phyloP scores from a whole-genome alignment of 352 stramenopile genomes.

The Globisporangium abappressorium region DNA sequence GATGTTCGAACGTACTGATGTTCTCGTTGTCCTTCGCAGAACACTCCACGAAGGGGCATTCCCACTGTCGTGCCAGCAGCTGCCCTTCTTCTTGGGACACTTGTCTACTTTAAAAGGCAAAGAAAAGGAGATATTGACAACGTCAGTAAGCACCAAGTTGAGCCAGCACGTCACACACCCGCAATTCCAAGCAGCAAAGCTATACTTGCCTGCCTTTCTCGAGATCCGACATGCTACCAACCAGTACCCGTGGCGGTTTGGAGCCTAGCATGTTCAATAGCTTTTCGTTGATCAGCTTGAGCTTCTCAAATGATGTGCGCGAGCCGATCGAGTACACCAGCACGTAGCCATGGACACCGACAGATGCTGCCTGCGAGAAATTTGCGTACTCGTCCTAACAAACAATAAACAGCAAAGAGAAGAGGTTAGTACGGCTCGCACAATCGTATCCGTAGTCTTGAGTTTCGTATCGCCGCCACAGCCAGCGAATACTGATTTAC shows the following conservation, averaged over 20 bases:
- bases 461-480: neutral
- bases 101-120: conserved; percentile 40
- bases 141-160: conserved; percentile 1
- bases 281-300: conserved; percentile 94
- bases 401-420: neutral
- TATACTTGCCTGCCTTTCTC: conserved; percentile 82
- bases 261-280: conserved; percentile 94
- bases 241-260: conserved; percentile 90
- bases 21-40: conserved; percentile 91
- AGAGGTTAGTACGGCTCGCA: neutral
- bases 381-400: conserved; percentile 93
- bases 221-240: conserved; percentile 95
- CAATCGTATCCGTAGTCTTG: no score
- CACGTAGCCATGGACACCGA: conserved; percentile 95
- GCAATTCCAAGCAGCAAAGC: neutral
- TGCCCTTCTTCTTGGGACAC: conserved; percentile 86
- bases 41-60: conserved; percentile 94
- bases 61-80: conserved; percentile 85
- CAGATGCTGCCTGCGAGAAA: conserved; percentile 93
- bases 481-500: neutral
- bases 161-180: neutral
- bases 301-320: conserved; percentile 92
- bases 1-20: conserved; percentile 62
- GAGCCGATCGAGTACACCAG: conserved; percentile 94
- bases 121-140: neutral